A percentile compares a stretch with the other conserved stretches of the same genome.
Conservation (phyloP, 352 stramenopile species). For the Pilasporangium apinafurcum region DNA sequence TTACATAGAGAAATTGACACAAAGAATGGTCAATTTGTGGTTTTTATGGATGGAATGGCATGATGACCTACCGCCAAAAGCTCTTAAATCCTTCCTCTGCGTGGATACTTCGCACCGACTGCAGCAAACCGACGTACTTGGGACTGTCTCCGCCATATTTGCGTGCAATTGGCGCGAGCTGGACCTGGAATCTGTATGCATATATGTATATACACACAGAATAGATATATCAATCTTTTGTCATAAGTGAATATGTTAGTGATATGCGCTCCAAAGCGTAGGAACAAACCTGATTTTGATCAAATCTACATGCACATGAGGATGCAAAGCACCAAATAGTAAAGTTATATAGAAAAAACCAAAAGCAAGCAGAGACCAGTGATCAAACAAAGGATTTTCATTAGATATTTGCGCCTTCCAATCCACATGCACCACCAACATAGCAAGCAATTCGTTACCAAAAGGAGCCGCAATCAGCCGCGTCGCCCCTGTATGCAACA, state of each 20-base stretch:
- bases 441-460: constrained; percentile 13
- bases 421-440: not conserved
- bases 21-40: not conserved
- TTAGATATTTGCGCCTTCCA: no score
- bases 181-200: constrained; percentile 57
- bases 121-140: constrained; percentile 50
- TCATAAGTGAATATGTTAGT: no score
- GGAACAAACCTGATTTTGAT: constrained; percentile 72
- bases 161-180: constrained; percentile 38
- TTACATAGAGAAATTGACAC: not conserved
- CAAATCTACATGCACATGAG: constrained; percentile 26
- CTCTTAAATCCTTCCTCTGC: constrained; percentile 70
- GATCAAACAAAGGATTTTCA: not conserved
- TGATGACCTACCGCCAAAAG: constrained; percentile 54
- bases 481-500: constrained; percentile 25
- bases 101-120: constrained; percentile 65
- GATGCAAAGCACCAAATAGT: not conserved
- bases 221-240: no score
- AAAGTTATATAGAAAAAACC: not conserved
- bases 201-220: not conserved
- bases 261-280: no score
- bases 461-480: constrained; percentile 70
- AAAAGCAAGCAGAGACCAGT: not conserved
- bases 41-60: not conserved
- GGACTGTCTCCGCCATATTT: constrained; percentile 1